Base-by-base conservation (phyloP, 345 rosid genomes). In the Corchorus olitorius region DNA sequence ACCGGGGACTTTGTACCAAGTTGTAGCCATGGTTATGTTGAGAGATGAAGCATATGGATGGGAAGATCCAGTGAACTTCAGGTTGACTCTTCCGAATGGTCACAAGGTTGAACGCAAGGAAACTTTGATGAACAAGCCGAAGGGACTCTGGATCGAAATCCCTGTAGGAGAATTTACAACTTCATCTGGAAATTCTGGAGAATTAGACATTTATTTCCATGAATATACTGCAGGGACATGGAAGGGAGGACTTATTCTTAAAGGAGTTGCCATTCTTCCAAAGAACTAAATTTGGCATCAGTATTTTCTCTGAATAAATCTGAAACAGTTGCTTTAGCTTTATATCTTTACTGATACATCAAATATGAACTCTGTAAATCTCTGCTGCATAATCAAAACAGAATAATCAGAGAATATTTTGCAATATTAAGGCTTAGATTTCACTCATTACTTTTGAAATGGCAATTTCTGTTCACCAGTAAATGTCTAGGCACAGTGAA, bases 181-280 rank as follows among this genome's bases (percentile, higher is more conserved):
- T 39, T 39, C 43, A 6, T 39, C 43, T 3, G 43, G 6, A 39
- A 39, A 39, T 6, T 3, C 43, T 6, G 43, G 43, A 39, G 43
- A 39, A 59, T 82, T 90, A 66, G 86, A 81, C 66, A 75, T 89
- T 76, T 86, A 90, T 8, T 75, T 89, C 88, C 76, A 79, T 60
- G 97, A 93, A 73, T 45, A 71, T 45, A 81, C 76, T 19, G 82
- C 81, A 8, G 86, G 88, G 52, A 12, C 58, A 10, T 90, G 97
- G 98, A 93, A 89, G 80, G 78, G 61, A n/a, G 94, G 97, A 4
- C 87, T 91, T 17, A 50, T 75, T 35, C 10, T 93, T 76, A 91
- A 88, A 87, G 93, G 93, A 48, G 75, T 88, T 55, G 46, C 65
- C 46, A 83, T 91, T 77, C 83, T 78, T 46, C 93, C 94, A 2